These are phyloP conservation scores for Candida vartiovaarae DNA, from an alignment of 805 yeast species.

Conservation along the genomic window DNA sequence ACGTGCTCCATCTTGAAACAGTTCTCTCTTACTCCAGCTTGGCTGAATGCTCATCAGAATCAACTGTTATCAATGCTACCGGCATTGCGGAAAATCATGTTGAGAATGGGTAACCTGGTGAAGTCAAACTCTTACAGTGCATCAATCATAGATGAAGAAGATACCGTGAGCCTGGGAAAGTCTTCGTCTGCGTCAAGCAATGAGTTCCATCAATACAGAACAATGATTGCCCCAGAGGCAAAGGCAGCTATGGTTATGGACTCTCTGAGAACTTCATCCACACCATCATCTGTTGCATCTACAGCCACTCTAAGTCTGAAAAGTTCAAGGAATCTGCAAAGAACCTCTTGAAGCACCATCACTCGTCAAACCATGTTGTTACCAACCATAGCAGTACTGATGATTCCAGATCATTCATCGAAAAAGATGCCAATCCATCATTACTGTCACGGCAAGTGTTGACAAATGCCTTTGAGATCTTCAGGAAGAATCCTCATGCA, in stretches of 20 bases:
- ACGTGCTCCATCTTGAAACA: slow-evolving; percentile 31
- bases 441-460: slow-evolving; percentile 21
- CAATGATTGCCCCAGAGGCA: slow-evolving; percentile 3
- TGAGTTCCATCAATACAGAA: slow-evolving; percentile 7
- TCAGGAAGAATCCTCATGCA: slow-evolving; percentile 28
- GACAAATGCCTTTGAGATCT: slow-evolving; percentile 25
- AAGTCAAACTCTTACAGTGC: slow-evolving; percentile 14
- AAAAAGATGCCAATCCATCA: slow-evolving; percentile 10
- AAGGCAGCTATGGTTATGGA: slow-evolving; percentile 3
- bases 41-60: slow-evolving; percentile 19
- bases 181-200: slow-evolving; percentile 16
- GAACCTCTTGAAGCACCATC: slow-evolving; percentile 19
- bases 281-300: slow-evolving; percentile 14
- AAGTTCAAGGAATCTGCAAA: slow-evolving; percentile 21
- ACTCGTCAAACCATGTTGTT: slow-evolving; percentile 11
- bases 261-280: slow-evolving; percentile 11
- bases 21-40: slow-evolving; percentile 25
- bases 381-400: slow-evolving; percentile 4
- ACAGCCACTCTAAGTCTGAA: slow-evolving; percentile 18
- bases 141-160: slow-evolving; percentile 15
- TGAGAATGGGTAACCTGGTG: slow-evolving; percentile 15
- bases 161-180: slow-evolving; percentile 10
- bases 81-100: slow-evolving; percentile 24
- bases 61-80: slow-evolving; percentile 24
- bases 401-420: slow-evolving; percentile 12